A percentile compares a stretch with the other conserved stretches of the same genome.
Evolutionary conservation across 257 asterid genomes (phyloP).

Genomic region (Primulina huaijiensis): DNA sequence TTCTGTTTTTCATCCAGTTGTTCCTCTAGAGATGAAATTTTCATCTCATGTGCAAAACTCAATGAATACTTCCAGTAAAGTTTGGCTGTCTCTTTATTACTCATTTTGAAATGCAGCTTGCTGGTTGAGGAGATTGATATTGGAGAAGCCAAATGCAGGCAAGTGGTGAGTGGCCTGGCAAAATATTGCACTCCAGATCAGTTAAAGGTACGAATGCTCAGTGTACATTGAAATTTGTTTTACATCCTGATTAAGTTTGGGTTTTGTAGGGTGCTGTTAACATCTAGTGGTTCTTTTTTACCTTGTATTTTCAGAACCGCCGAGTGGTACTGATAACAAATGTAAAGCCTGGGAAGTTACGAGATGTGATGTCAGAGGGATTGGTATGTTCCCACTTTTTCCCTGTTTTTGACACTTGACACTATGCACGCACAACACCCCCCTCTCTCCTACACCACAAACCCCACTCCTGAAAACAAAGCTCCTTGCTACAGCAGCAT

Average conservation of each 20-base stretch:
- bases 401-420: background rate
- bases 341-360: slow-evolving; percentile 86
- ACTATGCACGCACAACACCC: background rate
- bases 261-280: slow-evolving; percentile 5
- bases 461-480: background rate
- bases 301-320: slow-evolving; percentile 61
- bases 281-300: slow-evolving; percentile 14
- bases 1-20: background rate
- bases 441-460: background rate
- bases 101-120: slow-evolving; percentile 48
- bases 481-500: background rate
- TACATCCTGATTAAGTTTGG: background rate
- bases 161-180: slow-evolving; percentile 96
- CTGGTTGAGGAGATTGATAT: slow-evolving; percentile 97
- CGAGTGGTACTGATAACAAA: slow-evolving; percentile 82
- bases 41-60: slow-evolving; percentile 3
- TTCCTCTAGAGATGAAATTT: background rate
- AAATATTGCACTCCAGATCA: slow-evolving; percentile 83
- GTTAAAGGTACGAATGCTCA: slow-evolving; percentile 54
- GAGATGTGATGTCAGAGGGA: slow-evolving; percentile 96
- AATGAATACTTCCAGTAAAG: background rate
- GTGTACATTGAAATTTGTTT: slow-evolving; percentile 3
- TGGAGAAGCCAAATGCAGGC: slow-evolving; percentile 87
- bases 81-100: slow-evolving; percentile 19
- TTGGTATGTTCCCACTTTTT: slow-evolving; percentile 49